phyloP scores from a whole-genome alignment of 108 stramenopile genomes.

The Skeletonema costatum region DNA sequence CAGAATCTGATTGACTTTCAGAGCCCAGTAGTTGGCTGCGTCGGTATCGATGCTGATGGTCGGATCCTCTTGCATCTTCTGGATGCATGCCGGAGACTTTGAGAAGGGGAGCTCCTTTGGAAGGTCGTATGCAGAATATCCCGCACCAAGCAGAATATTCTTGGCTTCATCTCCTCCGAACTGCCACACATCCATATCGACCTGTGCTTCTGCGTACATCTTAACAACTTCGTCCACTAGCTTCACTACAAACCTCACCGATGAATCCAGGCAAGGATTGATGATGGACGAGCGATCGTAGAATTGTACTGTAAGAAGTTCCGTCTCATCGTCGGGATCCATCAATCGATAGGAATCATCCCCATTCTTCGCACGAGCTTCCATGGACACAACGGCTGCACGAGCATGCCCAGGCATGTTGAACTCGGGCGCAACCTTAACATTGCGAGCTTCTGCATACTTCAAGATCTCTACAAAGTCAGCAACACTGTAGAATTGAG shows the following conservation, averaged over 20 bases:
- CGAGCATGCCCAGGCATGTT: slow-evolving; percentile 78
- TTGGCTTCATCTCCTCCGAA: background rate
- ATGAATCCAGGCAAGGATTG: background rate
- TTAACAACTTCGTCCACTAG: background rate
- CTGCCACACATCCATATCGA: background rate
- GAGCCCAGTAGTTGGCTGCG: background rate
- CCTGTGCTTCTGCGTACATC: background rate
- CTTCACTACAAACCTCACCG: background rate
- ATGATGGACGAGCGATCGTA: background rate
- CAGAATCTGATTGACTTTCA: background rate
- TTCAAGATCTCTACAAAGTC: slow-evolving; percentile 57
- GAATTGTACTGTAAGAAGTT: background rate
- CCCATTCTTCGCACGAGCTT: background rate
- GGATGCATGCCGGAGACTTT: background rate
- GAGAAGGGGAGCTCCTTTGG: background rate
- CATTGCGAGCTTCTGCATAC: slow-evolving; percentile 58
- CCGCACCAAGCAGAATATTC: background rate
- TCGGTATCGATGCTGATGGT: background rate
- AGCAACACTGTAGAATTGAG: slow-evolving; percentile 39
- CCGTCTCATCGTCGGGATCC: background rate
- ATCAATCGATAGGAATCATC: background rate
- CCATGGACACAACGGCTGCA: background rate
- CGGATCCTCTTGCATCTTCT: background rate
- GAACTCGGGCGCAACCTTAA: slow-evolving; percentile 74
- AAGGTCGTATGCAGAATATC: background rate